These are phyloP conservation scores for Cutaneotrichosporon sp. DNA, from an alignment of 1,284 basidiomycete genomes.

Conservation along the genomic window DNA sequence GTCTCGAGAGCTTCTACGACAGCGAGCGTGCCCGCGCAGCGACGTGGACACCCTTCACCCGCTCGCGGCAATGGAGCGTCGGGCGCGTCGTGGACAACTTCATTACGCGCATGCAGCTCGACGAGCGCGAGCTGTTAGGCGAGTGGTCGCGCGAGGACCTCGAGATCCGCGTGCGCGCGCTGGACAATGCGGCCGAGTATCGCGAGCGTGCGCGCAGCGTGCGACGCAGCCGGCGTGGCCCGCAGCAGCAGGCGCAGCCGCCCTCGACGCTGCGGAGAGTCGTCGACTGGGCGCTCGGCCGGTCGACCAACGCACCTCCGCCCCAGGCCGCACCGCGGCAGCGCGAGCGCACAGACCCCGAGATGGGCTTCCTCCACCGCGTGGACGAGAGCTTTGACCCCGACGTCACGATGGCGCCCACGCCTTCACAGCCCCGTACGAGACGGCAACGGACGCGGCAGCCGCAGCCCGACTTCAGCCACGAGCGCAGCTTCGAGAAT, in stretches of 20 bases:
- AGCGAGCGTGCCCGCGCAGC: slow-evolving; percentile 26
- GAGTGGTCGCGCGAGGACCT: slow-evolving; percentile 16
- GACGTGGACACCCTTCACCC: slow-evolving; percentile 11
- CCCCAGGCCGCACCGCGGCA: neutral
- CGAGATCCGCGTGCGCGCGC: slow-evolving; percentile 11
- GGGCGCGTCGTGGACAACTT: slow-evolving; percentile 16
- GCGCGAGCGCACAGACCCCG: neutral
- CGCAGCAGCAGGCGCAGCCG: neutral
- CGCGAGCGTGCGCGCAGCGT: neutral
- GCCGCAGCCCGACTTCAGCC: neutral
- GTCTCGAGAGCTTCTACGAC: slow-evolving; percentile 37
- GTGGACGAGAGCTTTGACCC: slow-evolving; percentile 15
- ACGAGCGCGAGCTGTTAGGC: slow-evolving; percentile 12
- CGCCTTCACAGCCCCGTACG: slow-evolving; percentile 14
- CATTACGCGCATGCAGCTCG: slow-evolving; percentile 1
- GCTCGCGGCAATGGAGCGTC: slow-evolving; percentile 9
- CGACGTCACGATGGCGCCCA: slow-evolving; percentile 17
- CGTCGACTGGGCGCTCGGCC: slow-evolving; percentile 17
- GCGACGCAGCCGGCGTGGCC: neutral
- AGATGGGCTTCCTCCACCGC: slow-evolving; percentile 7
- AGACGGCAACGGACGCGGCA: neutral
- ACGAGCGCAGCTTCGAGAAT: neutral
- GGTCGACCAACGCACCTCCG: neutral
- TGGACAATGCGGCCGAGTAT: neutral
- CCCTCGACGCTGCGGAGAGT: slow-evolving; percentile 18